Base-by-base conservation (phyloP, 495 filamentous ascomycete genomes). In the Neurospora discreta region DNA sequence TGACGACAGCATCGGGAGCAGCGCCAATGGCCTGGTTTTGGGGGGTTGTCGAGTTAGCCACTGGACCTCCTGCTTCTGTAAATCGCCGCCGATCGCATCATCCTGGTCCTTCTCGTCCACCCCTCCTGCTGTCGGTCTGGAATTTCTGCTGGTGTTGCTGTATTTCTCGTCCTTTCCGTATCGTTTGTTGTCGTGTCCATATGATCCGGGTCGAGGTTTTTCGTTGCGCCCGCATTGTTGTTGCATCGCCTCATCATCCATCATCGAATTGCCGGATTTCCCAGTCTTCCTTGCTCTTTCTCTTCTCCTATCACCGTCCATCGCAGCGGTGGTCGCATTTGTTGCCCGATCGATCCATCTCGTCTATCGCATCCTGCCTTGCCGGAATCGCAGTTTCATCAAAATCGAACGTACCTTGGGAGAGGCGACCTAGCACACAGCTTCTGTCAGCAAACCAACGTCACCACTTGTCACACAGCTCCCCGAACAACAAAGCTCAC, bases 1-100 rank as follows among this genome's bases (percentile, higher is more conserved):
- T 97, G 78, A 93, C 91, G 75, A 91, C 88, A 78, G 95, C 95
- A 92, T 98, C 93, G 78, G 93, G 91, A 73, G 93, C 93, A 80
- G 91, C 92, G 75, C 94, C 93, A 78, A 97, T 93, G 70, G 91
- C 92, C 93, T 97, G 83, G 74, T 70, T 68, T 69, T 58, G 26
- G 20, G n/a, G 20, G 9, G 39, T 58, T 58, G 39, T 52, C 69
- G 36, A 72, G 75, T 84, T 75, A 85, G 84, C 78, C 77, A 70
- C 42, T 38, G 13, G 26, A 65, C 46, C 44, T 73, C 67, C 71
- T 65, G 26, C 23, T 42, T 26, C 33, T 58, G 36, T 69, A 39
- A n/a, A 1, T 20, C 38, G 38, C 41, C 38, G 23, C 41, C 38
- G 26, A 30, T 70, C 26, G 69, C 8, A 23, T 42, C 38, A 38